Evolutionary conservation across 169 alveolate genomes (phyloP), one percentile per base, ranked within the genome.

Genomic region (Fabrea salina): DNA sequence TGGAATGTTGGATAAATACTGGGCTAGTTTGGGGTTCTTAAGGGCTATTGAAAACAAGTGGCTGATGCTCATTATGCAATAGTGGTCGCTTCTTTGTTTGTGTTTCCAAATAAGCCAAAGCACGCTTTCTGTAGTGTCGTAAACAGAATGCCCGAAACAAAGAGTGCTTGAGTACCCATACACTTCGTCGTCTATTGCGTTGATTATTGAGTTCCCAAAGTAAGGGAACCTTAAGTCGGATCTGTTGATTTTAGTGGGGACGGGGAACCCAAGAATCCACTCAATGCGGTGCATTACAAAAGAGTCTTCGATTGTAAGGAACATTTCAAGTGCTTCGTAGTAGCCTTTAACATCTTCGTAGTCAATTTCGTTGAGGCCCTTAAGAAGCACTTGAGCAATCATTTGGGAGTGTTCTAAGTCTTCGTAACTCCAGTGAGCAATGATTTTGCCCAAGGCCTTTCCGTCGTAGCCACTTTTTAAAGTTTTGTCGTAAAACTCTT

Each of bases 211-310:
- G 27, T 41, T 74, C 6, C 72, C 81, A 40, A 74, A 74, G 40
- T 11, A 30, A 11, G 81, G 71, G 37, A 16, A n/a, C n/a, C 8
- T 33, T 19, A 33, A 13, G 3, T 74, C 58, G 3, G 68, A 19
- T 32, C 43, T 2, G 37, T 16, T 33, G 54, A 74, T 30, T 33
- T 54, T 74, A 27, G 16, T 35, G 11, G 44, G 19, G 5, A 35
- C 25, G 27, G 81, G 81, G 54, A 74, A 53, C 4, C 86, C 86
- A 35, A 80, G 22, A 1, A 80, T 39, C 66, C 80, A 80, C 35
- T 80, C 86, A n/a, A 80, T 54, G 22, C 86, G 44, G 7, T 35
- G 30, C 7, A 43, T 11, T 16, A 25, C 50, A 16, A 33, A 44
- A 16, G 37, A 13, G 79, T 80, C 86, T 50, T 67, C 53, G 0